Evolutionary conservation across 2,329 filamentous ascomycete species (phyloP).

Genomic region (Exophiala dermatitidis): DNA sequence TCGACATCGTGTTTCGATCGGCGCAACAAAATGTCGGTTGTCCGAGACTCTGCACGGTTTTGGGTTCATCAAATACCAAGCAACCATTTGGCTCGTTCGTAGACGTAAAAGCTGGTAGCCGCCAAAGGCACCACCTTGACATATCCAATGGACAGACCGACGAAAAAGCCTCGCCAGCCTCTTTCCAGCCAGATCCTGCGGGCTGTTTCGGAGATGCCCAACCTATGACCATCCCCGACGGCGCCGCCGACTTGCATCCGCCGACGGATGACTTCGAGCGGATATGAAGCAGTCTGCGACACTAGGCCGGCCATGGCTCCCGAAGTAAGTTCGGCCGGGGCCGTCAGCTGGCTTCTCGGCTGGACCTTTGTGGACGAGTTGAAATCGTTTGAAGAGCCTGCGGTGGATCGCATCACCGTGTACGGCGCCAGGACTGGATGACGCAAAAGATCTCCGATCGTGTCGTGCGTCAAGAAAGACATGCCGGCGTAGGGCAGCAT

Average conservation of each 20-base stretch:
- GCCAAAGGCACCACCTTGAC: constrained; percentile 87
- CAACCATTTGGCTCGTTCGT: constrained; percentile 57
- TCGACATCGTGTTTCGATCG: not conserved
- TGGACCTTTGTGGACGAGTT: constrained; percentile 35
- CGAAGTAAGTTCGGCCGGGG: constrained; percentile 77
- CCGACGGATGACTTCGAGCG: constrained; percentile 81
- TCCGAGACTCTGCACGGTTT: no score
- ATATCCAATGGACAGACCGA: constrained; percentile 90
- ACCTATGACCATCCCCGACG: constrained; percentile 76
- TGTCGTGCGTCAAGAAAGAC: constrained; percentile 93
- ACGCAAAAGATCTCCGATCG: constrained; percentile 75
- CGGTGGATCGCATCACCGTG: constrained; percentile 61
- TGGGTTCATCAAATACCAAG: constrained; percentile 50
- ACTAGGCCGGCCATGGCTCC: constrained; percentile 83
- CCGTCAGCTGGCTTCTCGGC: constrained; percentile 64
- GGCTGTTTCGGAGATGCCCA: constrained; percentile 73
- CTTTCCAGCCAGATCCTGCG: constrained; percentile 65
- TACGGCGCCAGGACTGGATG: constrained; percentile 58
- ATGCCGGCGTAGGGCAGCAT: constrained; percentile 97
- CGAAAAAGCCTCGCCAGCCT: constrained; percentile 77
- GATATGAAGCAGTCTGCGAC: constrained; percentile 87
- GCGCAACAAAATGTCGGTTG: not conserved
- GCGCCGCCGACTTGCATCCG: constrained; percentile 96
- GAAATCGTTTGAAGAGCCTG: constrained; percentile 17
- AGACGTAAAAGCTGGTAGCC: constrained; percentile 64